Base-by-base conservation (phyloP, 805 yeast species). In the Saccharomycopsis malanga region DNA sequence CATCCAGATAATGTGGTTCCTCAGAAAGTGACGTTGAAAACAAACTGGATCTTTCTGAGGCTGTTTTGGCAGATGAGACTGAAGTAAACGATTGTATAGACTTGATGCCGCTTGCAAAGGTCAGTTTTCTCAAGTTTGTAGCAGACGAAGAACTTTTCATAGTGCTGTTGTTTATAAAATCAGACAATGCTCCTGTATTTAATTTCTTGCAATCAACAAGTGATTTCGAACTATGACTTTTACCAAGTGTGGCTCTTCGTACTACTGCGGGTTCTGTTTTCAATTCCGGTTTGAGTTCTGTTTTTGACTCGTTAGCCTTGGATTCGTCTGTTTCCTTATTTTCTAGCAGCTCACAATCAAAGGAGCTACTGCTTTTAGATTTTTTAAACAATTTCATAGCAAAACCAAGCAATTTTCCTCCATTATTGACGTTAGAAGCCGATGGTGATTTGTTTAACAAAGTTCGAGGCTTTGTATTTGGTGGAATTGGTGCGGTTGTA, bases 341-440 rank as follows among this genome's bases (percentile, higher is more conserved):
- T 27, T 27, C 12, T 27, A 27, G 30, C 12, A 27, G 12, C 7
- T 27, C 30, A 12, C 30, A n/a, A n/a, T n/a, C n/a, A n/a, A n/a
- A n/a, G n/a, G n/a, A n/a, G n/a, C 37, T 34, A 17, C 44, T 44
- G 21, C 52, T 48, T 17, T 51, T 51, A 3, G 52, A 45, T 34
- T 49, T 51, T 34, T 51, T 51, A 39, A 51, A 51, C n/a, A 51
- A 39, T 27, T 51, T 51, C 27, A 51, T 15, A 14, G 54, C 54
- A 45, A 51, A 51, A 6, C 54, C 54, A 42, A 51, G 42, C 6
- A 18, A 12, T 17, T 32, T 34, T 3, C 34, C 32, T 10, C 15
- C 35, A 20, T 18, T 24, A 22, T 36, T 38, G 22, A 23, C 25
- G 18, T 38, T 21, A 29, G n/a, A 20, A 15, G 27, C 22, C 12